Base-by-base conservation (phyloP, 1,284 basidiomycete species). In the Malassezia japonica region DNA sequence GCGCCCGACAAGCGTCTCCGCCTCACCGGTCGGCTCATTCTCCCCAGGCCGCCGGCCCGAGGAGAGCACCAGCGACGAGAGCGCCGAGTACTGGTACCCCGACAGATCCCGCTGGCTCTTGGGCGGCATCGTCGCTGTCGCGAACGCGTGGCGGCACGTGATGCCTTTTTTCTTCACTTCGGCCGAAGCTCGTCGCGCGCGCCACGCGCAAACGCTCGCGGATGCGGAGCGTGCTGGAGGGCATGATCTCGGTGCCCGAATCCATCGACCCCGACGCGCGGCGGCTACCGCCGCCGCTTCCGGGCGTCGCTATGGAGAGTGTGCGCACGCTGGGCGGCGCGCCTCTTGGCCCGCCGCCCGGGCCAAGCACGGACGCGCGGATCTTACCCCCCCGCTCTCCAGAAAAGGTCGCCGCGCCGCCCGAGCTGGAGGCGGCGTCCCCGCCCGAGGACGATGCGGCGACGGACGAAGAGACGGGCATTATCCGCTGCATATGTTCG, bases 1-100 rank as follows among this genome's bases (percentile, higher is more conserved):
- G 34, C 86, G 82, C 27, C 94, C 94, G 33, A 83, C 84, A 25
- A 98, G 82, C 12, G 90, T 84, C 48, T 92, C 94, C 15, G 90
- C 87, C 32, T 89, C 87, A 56, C 92, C 92, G 76, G 92, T 90
- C 15, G 92, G 90, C 75, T 99, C 94, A 47, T 70, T 64, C 15
- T 62, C 52, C 4, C 58, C 59, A 32, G 61, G 63, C 31, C 48
- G 44, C 9, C 66, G 64, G 29, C 68, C 69, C 2, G 67, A 56
- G 40, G 55, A 64, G 51, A 68, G 66, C 52, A 72, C 69, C 32
- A 67, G 62, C 15, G 67, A 68, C 16, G 65, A 69, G 35, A 72
- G 62, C 21, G 69, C 69, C 43, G 64, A 65, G 54, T 72, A 72
- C 55, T 70, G 69, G 59, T 72, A 72, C 41, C 69, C 69, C 35